Evolutionary conservation across 164 flowering plant species (phyloP).

Genomic region (Protea cynaroides): DNA sequence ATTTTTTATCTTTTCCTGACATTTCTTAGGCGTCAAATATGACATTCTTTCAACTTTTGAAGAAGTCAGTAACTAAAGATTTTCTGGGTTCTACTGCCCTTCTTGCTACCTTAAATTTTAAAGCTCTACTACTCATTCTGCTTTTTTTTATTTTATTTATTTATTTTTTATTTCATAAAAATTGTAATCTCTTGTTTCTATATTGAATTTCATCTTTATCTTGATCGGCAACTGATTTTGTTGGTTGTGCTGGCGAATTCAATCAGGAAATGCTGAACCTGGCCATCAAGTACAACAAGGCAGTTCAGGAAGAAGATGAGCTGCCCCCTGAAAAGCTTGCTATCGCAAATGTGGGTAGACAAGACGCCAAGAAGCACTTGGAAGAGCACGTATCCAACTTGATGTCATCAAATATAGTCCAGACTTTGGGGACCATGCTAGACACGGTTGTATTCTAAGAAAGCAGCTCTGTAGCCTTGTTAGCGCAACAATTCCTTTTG

Average conservation of each 20-base stretch:
- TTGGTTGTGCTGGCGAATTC: not conserved
- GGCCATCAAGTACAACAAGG: slow-evolving; percentile 85
- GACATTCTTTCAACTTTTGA: no score
- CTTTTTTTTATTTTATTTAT: no score
- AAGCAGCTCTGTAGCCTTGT: no score
- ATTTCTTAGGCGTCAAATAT: no score
- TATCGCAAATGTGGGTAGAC: slow-evolving; percentile 89
- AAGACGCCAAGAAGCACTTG: slow-evolving; percentile 53
- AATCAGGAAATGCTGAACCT: slow-evolving; percentile 82
- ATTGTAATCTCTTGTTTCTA: no score
- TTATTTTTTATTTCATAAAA: no score
- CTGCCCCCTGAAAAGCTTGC: slow-evolving; percentile 87
- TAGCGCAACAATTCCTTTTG: no score
- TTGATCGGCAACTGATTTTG: not conserved
- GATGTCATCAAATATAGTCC: slow-evolving; percentile 92
- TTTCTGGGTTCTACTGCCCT: no score
- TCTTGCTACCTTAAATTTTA: no score
- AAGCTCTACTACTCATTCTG: no score
- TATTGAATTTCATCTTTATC: not conserved
- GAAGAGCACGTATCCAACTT: slow-evolving; percentile 40
- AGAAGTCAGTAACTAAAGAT: no score
- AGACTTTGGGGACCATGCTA: slow-evolving; percentile 85
- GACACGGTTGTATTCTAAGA: slow-evolving; percentile 81
- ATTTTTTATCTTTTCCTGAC: no score
- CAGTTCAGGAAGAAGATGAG: slow-evolving; percentile 44